These are phyloP conservation scores for Gossypium trilobum DNA, from an alignment of 441 rosid genomes.

Conservation along the genomic window DNA sequence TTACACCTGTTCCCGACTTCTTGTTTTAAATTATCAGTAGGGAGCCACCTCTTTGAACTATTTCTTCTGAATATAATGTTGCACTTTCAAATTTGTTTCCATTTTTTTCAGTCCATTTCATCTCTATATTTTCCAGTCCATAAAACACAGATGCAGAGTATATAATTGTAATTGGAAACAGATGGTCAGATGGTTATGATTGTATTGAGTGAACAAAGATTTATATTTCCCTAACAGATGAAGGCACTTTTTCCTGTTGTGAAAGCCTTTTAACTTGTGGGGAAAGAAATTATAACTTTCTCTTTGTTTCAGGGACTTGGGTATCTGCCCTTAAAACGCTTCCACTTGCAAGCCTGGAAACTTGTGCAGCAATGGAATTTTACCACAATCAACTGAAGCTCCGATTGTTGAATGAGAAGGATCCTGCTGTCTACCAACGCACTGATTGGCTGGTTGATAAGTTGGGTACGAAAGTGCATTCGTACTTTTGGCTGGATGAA, in stretches of 20 bases:
- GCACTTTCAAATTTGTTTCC: neutral
- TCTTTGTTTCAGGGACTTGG: conserved; percentile 49
- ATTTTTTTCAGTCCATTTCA: neutral
- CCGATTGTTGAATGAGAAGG: conserved; percentile 62
- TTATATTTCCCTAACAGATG: neutral
- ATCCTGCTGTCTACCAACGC: conserved; percentile 50
- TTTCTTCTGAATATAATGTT: neutral
- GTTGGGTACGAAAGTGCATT: conserved; percentile 78
- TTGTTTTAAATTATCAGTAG: neutral
- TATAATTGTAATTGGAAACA: neutral
- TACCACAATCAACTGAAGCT: conserved; percentile 74
- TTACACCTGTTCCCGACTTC: neutral
- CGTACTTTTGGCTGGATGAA: conserved; percentile 91
- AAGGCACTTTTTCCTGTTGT: neutral
- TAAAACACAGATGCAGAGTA: neutral
- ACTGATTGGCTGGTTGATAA: conserved; percentile 89
- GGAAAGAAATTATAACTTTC: conserved; percentile 2
- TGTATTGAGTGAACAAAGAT: neutral
- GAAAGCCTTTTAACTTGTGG: neutral
- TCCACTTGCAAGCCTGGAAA: conserved; percentile 78
- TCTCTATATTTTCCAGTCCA: neutral
- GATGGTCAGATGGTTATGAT: neutral
- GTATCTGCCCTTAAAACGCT: conserved; percentile 41
- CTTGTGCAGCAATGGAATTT: conserved; percentile 79
- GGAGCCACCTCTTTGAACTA: neutral